Evolutionary conservation across 2,329 filamentous ascomycete genomes (phyloP).

Genomic region (Thelonectria olida): DNA sequence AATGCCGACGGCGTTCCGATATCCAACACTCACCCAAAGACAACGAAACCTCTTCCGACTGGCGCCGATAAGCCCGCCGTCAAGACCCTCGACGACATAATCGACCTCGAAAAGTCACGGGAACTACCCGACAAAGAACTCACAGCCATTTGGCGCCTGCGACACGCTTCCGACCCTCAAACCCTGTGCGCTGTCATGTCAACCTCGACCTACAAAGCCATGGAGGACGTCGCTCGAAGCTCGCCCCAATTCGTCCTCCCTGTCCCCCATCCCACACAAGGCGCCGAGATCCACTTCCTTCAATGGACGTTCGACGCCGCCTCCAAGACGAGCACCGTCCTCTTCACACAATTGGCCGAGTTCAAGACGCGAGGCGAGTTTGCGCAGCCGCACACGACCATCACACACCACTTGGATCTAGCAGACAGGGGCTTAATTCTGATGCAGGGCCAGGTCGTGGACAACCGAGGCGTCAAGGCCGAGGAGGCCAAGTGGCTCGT

Average conservation of each 20-base stretch:
- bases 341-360: conserved; percentile 94
- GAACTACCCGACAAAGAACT: conserved; percentile 82
- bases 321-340: conserved; percentile 74
- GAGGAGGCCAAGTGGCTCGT: conserved; percentile 90
- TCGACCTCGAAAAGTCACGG: conserved; percentile 83
- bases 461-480: conserved; percentile 78
- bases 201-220: conserved; percentile 74
- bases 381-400: conserved; percentile 89
- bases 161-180: conserved; percentile 76
- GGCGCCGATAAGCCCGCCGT: conserved; percentile 44
- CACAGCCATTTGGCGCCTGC: conserved; percentile 87
- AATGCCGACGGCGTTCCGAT: conserved; percentile 30
- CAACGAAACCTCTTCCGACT: conserved; percentile 25
- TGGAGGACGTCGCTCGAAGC: conserved; percentile 74
- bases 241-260: conserved; percentile 93
- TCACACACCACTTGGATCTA: conserved; percentile 91
- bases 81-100: conserved; percentile 60
- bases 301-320: conserved; percentile 90
- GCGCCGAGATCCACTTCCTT: conserved; percentile 93
- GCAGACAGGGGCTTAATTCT: conserved; percentile 81
- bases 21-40: conserved; percentile 22
- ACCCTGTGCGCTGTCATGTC: conserved; percentile 89
- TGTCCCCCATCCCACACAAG: conserved; percentile 72
- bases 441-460: conserved; percentile 83
- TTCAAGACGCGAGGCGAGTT: conserved; percentile 92